Base-by-base conservation (phyloP, 331 rosid genomes). In the Saraca asoca region DNA sequence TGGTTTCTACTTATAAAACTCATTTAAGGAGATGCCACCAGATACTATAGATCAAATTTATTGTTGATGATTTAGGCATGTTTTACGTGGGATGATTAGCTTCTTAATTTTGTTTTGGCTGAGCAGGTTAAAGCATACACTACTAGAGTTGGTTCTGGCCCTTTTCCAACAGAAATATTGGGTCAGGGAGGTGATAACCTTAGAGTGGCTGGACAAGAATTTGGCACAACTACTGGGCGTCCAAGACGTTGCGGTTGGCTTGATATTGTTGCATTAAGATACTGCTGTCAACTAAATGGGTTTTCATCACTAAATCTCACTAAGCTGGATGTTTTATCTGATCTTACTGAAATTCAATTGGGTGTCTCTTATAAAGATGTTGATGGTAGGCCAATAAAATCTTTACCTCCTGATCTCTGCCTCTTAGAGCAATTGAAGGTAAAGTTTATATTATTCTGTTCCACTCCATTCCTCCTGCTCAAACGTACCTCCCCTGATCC, bases 191-290 rank as follows among this genome's bases (percentile, higher is more conserved):
- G 95, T 39, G 98, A 94, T 77, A 89, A 81, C 12, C 96, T 94
- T 34, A 80, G 97, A 82, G 80, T 73, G 77, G 89, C 94, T 55
- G 98, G 97, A 58, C 98, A 88, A 53, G 98, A 90, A 85, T 90
- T 88, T 77, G 98, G 98, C 58, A 94, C 98, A 56, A 88, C 88
- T 31, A 94, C 97, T 63, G 98, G 98, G 49, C 95, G 95, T 48
- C 98, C 97, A 55, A 88, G 97, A 37, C 91, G 97, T 29, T 93
- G 98, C 74, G 98, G 98, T 58, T 93, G 96, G 97, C 95, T 90
- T 20, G 97, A 90, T 75, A 61, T 94, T 49, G 95, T 86, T 63
- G 88, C 97, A 5, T 72, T 90, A 9, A 84, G 55, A 78, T 94
- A 46, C 77, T 76, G 87, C 65, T 88, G 96, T 65, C 95, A 84